Evolutionary conservation across 2,329 filamentous ascomycete species (phyloP).

Genomic region (Diaporthe vexans): DNA sequence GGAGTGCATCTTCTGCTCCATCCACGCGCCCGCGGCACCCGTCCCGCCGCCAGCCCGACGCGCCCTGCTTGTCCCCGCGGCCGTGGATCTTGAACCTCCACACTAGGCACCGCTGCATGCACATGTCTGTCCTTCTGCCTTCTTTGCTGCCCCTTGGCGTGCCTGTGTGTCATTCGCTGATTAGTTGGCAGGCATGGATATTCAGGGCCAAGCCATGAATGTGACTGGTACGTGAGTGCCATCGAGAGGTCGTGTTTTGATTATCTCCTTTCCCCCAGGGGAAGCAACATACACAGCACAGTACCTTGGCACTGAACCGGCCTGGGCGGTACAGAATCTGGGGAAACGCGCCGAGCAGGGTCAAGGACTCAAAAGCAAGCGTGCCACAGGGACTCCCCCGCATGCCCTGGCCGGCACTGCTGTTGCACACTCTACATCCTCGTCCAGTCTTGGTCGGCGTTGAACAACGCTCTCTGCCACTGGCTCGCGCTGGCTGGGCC

Average conservation of each 20-base stretch:
- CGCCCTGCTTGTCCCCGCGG: no score
- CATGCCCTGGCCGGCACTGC: constrained; percentile 2
- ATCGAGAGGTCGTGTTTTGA: background rate
- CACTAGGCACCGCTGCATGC: background rate
- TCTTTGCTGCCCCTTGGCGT: background rate
- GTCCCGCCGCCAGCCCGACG: no score
- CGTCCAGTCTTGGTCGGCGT: constrained; percentile 2
- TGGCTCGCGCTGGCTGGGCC: background rate
- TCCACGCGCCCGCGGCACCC: constrained; percentile 17
- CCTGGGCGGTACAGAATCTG: constrained; percentile 1
- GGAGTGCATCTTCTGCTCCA: background rate
- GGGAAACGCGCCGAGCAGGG: background rate
- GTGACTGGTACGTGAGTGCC: background rate
- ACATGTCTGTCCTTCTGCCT: background rate
- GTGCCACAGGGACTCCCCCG: background rate
- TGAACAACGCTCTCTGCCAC: background rate
- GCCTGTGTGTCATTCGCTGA: background rate
- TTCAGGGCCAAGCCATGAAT: background rate
- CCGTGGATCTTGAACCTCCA: background rate
- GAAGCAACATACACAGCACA: no score
- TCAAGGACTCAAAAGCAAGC: background rate
- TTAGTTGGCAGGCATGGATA: background rate
- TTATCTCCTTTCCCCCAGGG: background rate
- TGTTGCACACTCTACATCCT: background rate
- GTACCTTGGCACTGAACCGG: no score